A percentile compares a stretch with the other conserved stretches of the same genome.
Conservation (phyloP, 257 asterid species). For the Solanum clarkiae region DNA sequence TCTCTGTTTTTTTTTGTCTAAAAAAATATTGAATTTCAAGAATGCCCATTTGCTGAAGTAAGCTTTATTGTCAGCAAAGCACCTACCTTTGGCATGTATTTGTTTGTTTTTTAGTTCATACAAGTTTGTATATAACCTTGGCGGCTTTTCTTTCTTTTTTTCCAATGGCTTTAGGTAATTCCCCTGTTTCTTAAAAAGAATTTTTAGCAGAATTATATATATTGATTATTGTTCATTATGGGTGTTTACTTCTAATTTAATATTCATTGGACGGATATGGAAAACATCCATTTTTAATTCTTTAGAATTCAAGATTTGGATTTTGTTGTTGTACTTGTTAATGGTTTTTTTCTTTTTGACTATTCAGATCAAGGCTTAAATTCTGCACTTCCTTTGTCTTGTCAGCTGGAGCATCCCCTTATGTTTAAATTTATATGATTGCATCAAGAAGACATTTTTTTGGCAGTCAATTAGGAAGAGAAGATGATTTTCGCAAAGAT, state of each 20-base stretch:
- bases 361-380: not conserved
- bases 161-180: constrained; percentile 48
- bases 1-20: not conserved
- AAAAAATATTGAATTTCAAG: not conserved
- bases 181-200: not conserved
- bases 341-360: not conserved
- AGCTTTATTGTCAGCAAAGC: constrained; percentile 18
- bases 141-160: constrained; percentile 32
- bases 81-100: constrained; percentile 25
- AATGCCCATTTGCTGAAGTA: constrained; percentile 1
- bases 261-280: constrained; percentile 8
- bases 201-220: constrained; percentile 9
- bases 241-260: constrained; percentile 5
- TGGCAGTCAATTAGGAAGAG: constrained; percentile 6
- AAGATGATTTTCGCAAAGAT: constrained; percentile 39
- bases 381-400: constrained; percentile 7
- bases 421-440: not conserved
- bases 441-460: not conserved
- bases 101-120: constrained; percentile 30
- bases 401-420: constrained; percentile 12
- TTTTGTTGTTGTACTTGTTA: constrained; percentile 26
- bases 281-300: constrained; percentile 9
- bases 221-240: not conserved
- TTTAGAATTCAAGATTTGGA: constrained; percentile 32
- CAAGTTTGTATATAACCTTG: constrained; percentile 27